Evolutionary conservation across 306 rosid species (phyloP).

Genomic region (Acmispon strigosus): DNA sequence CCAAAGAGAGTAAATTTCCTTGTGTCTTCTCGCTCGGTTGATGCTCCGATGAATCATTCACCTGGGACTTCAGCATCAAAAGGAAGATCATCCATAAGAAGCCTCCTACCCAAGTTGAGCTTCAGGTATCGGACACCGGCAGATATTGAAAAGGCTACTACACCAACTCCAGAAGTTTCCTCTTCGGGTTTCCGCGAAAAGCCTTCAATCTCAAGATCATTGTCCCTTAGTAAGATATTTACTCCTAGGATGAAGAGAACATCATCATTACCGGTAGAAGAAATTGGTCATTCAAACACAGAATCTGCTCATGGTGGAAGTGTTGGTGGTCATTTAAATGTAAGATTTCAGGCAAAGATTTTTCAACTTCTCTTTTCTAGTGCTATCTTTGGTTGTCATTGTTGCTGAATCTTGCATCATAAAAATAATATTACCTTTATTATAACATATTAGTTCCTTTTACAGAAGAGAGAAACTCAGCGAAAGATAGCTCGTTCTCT

Average conservation of each 20-base stretch:
- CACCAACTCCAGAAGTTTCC: conserved; percentile 43
- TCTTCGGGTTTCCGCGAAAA: conserved; percentile 53
- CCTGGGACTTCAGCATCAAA: conserved; percentile 66
- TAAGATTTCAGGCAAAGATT: conserved; percentile 25
- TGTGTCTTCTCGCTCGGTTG: conserved; percentile 44
- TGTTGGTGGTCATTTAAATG: conserved; percentile 44
- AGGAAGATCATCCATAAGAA: conserved; percentile 59
- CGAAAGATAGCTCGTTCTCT: conserved; percentile 76
- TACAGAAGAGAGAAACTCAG: conserved; percentile 57
- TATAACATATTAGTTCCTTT: conserved; percentile 8
- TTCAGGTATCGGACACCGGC: conserved; percentile 59
- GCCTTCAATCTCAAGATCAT: conserved; percentile 64
- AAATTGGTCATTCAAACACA: conserved; percentile 40
- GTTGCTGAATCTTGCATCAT: conserved; percentile 1
- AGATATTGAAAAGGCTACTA: conserved; percentile 50
- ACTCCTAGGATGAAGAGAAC: conserved; percentile 86
- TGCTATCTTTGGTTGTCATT: background rate
- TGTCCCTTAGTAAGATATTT: conserved; percentile 72
- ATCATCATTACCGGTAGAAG: conserved; percentile 78
- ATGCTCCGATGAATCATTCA: conserved; percentile 40
- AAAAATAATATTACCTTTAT: background rate
- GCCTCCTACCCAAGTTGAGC: conserved; percentile 76
- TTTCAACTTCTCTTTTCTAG: conserved; percentile 1
- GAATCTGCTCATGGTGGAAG: conserved; percentile 75
- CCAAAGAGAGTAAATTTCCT: conserved; percentile 87